Conservation (phyloP, 306 rosid species). For the Acacia confusa region DNA sequence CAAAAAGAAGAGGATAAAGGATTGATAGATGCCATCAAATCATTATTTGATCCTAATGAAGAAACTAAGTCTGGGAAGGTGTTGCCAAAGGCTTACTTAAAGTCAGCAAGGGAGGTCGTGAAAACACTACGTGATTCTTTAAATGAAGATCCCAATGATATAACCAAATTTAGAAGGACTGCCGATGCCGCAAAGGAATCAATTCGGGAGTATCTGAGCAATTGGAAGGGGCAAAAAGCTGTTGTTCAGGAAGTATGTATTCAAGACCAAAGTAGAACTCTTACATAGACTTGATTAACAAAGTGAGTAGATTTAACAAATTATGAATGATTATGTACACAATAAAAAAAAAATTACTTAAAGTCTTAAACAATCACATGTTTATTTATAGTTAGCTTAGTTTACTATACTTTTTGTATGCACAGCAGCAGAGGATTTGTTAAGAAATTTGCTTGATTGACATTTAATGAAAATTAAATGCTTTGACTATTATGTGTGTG, state of each 20-base stretch:
- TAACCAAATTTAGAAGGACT: constrained; percentile 76
- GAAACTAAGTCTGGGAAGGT: constrained; percentile 74
- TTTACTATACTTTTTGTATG: neutral
- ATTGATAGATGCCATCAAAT: constrained; percentile 59
- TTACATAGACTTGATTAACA: neutral
- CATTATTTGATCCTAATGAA: constrained; percentile 72
- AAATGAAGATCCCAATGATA: constrained; percentile 59
- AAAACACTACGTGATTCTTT: constrained; percentile 80
- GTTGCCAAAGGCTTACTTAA: constrained; percentile 83
- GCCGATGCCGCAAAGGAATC: constrained; percentile 96
- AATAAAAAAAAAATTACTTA: neutral
- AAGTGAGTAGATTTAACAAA: neutral
- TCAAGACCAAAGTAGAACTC: neutral
- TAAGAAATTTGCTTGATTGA: neutral
- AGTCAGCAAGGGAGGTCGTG: constrained; percentile 80
- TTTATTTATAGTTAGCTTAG: neutral
- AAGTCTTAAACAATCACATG: neutral
- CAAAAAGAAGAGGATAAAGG: constrained; percentile 58
- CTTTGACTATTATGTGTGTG: neutral
- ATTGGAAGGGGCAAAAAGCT: constrained; percentile 72
- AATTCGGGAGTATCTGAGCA: constrained; percentile 76
- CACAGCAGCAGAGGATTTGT: neutral
- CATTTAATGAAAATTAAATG: constrained; percentile 1
- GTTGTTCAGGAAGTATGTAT: constrained; percentile 68
- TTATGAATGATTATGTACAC: neutral